Percentiles rank a stretch among this genome's conserved stretches.
phyloP scores from a whole-genome alignment of 768 basidiomycete species.

The Lentinula edodes region DNA sequence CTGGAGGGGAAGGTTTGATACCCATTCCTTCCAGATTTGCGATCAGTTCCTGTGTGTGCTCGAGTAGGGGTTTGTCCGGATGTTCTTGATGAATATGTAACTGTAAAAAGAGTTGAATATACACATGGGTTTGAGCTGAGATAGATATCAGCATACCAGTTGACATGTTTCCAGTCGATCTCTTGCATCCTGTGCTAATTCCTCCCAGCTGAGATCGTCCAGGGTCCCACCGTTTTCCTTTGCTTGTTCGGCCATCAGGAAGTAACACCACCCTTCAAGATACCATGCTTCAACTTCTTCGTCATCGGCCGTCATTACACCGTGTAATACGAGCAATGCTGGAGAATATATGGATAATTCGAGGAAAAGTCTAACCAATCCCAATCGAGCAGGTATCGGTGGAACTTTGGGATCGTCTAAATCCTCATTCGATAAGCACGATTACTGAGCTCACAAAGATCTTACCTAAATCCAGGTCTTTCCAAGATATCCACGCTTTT shows the following conservation, averaged over 20 bases:
- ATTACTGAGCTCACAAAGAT: slow-evolving; percentile 4
- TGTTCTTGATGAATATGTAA: slow-evolving; percentile 68
- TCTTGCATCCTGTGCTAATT: slow-evolving; percentile 31
- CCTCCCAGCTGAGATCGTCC: slow-evolving; percentile 23
- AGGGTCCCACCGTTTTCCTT: slow-evolving; percentile 47
- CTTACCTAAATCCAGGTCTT: slow-evolving; percentile 57
- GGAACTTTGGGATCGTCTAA: slow-evolving; percentile 66
- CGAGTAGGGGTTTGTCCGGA: slow-evolving; percentile 69
- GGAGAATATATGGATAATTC: slow-evolving; percentile 68
- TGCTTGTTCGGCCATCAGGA: slow-evolving; percentile 71
- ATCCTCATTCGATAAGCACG: neutral
- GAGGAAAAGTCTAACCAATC: slow-evolving; percentile 76
- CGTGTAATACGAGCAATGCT: slow-evolving; percentile 72
- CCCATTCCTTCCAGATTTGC: slow-evolving; percentile 61
- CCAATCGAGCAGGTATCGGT: slow-evolving; percentile 63
- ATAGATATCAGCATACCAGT: slow-evolving; percentile 43
- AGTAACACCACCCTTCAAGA: slow-evolving; percentile 92
- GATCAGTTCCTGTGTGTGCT: slow-evolving; percentile 73
- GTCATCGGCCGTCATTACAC: slow-evolving; percentile 76
- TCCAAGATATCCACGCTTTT: slow-evolving; percentile 63
- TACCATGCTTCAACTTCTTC: slow-evolving; percentile 91
- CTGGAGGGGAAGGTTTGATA: slow-evolving; percentile 53
- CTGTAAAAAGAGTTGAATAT: slow-evolving; percentile 27
- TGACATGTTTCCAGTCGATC: slow-evolving; percentile 83
- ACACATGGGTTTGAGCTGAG: neutral